Evolutionary conservation across 257 asterid species (phyloP), one percentile per base, ranked within the genome.

Genomic region (Nicotiana tomentosiformis): DNA sequence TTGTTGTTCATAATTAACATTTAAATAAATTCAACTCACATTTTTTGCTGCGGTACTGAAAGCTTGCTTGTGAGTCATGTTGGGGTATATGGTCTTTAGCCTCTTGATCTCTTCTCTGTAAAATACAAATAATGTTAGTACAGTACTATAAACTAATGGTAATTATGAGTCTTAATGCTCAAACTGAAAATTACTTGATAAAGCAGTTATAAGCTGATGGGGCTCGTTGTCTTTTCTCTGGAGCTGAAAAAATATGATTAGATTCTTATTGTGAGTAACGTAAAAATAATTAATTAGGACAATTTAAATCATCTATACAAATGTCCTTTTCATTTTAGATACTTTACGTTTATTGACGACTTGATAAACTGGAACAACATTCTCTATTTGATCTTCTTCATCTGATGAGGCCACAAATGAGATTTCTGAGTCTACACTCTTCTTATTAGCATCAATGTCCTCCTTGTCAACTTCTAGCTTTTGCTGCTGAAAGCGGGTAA

Each of bases 31-130:
- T 43, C 0, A 43, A 43, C 51, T 43, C 83, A 89, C 98, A 88
- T 93, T 95, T 89, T 95, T 95, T 66, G 98, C 89, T 83, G 98
- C 98, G 43, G 93, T 77, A 78, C 98, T 91, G 85, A 95, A 95
- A 76, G 96, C 98, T 87, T 93, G 95, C 90, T 93, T 95, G 88
- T 95, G 98, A 64, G 90, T 87, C 90, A 95, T 89, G 89, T 84
- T 82, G 65, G 98, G 97, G 82, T 89, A 58, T 85, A 80, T 89
- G 46, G 69, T 81, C 91, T 94, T 94, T 87, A 93, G 89, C 89
- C 96, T 93, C 86, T 87, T 87, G 80, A 93, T 95, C 85, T 93
- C 97, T 39, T 95, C 89, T 90, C 97, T 93, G 74, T 20, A 4
- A 20, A 62, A 53, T 14, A n/a, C n/a, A 66, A 26, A 23, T n/a